A percentile compares a stretch with the other conserved stretches of the same genome.
These are phyloP conservation scores for Calonectria ilicicola DNA, from an alignment of 2,329 filamentous ascomycete species.

Conservation along the genomic window DNA sequence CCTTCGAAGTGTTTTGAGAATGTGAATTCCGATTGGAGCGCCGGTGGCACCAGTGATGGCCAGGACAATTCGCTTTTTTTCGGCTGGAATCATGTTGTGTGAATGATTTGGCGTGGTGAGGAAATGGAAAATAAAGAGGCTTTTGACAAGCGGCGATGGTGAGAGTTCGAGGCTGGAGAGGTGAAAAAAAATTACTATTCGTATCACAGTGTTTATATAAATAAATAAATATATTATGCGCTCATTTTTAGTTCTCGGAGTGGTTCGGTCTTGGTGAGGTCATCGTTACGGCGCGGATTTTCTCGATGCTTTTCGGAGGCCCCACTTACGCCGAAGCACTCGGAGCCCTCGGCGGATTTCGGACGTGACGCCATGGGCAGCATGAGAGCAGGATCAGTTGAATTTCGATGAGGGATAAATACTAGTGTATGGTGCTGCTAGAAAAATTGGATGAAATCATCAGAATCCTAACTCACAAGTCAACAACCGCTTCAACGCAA, in stretches of 20 bases:
- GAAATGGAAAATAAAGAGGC: neutral
- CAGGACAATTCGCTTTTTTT: slow-evolving; percentile 29
- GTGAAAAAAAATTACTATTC: neutral
- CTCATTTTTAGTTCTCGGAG: neutral
- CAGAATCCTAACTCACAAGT: neutral
- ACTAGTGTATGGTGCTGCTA: neutral
- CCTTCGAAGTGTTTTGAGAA: slow-evolving; percentile 24
- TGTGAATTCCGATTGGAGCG: slow-evolving; percentile 28
- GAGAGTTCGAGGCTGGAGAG: neutral
- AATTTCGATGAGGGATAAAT: neutral
- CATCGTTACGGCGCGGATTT: neutral
- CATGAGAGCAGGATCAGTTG: neutral
- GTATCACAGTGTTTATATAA: neutral
- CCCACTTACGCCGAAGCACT: slow-evolving; percentile 1
- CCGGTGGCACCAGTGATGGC: slow-evolving; percentile 37
- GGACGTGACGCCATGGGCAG: neutral
- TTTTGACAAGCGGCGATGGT: neutral
- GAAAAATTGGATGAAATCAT: neutral
- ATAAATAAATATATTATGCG: neutral
- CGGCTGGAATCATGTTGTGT: slow-evolving; percentile 49
- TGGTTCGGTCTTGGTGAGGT: neutral
- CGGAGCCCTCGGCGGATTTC: slow-evolving; percentile 22
- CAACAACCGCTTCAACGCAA: neutral
- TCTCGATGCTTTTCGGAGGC: slow-evolving; percentile 3
- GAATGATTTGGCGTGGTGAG: neutral